Evolutionary conservation across 768 basidiomycete species (phyloP).

Genomic region (Serendipita vermifera): DNA sequence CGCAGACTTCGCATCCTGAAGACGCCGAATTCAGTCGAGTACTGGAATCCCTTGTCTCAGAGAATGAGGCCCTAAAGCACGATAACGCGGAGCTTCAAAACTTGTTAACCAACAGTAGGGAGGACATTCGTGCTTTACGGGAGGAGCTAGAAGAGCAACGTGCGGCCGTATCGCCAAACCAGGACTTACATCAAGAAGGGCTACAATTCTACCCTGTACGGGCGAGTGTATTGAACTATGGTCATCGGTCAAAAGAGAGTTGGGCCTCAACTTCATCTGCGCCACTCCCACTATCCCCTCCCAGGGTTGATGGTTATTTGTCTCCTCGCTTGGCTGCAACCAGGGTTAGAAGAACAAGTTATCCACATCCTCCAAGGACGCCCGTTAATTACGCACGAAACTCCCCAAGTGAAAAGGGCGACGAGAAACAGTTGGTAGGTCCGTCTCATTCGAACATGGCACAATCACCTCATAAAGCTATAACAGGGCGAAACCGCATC

Average conservation of each 20-base stretch:
- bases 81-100: slow-evolving; percentile 71
- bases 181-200: not conserved
- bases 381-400: not conserved
- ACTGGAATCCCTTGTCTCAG: slow-evolving; percentile 72
- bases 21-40: slow-evolving; percentile 45
- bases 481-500: too few relatives aligned
- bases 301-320: not conserved
- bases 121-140: slow-evolving; percentile 55
- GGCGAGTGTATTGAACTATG: too few relatives aligned
- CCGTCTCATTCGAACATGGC: too few relatives aligned
- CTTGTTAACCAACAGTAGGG: slow-evolving; percentile 59
- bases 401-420: not conserved
- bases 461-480: too few relatives aligned
- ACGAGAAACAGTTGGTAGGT: not conserved
- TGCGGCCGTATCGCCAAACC: slow-evolving; percentile 25
- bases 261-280: not conserved
- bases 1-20: slow-evolving; percentile 18
- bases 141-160: slow-evolving; percentile 66
- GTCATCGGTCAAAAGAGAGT: not conserved
- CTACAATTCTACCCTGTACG: not conserved
- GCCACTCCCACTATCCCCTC: not conserved
- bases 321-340: not conserved
- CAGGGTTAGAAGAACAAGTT: not conserved
- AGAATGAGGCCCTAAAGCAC: slow-evolving; percentile 69
- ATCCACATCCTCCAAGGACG: not conserved